Base-by-base conservation (phyloP, 305 asterid genomes). In the Fraxinus ornus region DNA sequence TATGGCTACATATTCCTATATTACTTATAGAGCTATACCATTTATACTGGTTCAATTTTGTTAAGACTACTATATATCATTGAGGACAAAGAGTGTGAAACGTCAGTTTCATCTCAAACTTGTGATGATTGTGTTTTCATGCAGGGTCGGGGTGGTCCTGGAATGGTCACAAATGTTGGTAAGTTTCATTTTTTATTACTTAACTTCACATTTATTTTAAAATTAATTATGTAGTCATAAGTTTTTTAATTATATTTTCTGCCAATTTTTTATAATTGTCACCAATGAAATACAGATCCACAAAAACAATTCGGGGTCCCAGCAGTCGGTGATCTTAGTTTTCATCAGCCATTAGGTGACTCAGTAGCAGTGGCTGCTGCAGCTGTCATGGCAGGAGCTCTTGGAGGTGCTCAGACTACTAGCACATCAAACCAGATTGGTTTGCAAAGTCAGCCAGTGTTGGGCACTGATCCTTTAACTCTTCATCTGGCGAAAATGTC, bases 81-180 rank as follows among this genome's bases (percentile, higher is more conserved):
- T 47, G 52, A 26, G 52, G 28, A 64, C 52, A 78, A 33, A 60
- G 30, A 39, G 33, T 15, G 71, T 55, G n/a, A 55, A 55, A 28
- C n/a, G 73, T 21, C 26, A 64, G 37, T 19, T 12, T 36, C 35
- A 66, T 30, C 24, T 32, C 41, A 60, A 81, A 73, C 81, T 82
- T 83, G 41, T 71, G 76, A 32, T 49, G 37, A 37, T 76, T 76
- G 62, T 52, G 5, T 49, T 79, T 83, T 85, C 87, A 84, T 86
- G 90, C 94, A 95, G 99, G 98, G 94, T 28, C 91, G 97, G 28
- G 99, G 97, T 47, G 95, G 95, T 75, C 95, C 98, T 76, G 98
- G 98, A 68, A 87, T 91, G 90, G 88, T 86, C 64, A 30, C 94
- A 9, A 90, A 86, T 89, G 87, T 71, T 86, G 97, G 98, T 92